A percentile compares a stretch with the other conserved stretches of the same genome.
Evolutionary conservation across 331 rosid species (phyloP).

Genomic region (Pyracantha coccinea): DNA sequence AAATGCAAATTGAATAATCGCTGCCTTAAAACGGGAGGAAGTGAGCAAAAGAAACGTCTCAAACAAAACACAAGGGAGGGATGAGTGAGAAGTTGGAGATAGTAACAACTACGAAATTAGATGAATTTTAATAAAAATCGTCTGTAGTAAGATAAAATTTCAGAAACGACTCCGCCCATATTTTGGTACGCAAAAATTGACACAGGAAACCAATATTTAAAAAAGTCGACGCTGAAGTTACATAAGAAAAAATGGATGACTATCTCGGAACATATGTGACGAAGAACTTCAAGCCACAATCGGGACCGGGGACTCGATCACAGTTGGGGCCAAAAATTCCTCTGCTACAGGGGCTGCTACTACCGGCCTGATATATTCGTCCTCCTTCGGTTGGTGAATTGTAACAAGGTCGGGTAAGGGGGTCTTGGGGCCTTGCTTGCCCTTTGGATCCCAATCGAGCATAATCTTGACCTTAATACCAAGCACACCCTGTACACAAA

Average conservation of each 20-base stretch:
- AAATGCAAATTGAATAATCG: too few relatives aligned
- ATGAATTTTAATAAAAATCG: too few relatives aligned
- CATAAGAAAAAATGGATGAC: not conserved
- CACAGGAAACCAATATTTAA: not conserved
- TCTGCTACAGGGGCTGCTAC: conserved; percentile 5
- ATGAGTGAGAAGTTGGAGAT: too few relatives aligned
- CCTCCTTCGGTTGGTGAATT: conserved; percentile 79
- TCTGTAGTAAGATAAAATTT: too few relatives aligned
- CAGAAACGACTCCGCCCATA: too few relatives aligned
- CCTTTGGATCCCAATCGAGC: conserved; percentile 65
- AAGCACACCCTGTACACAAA: conserved; percentile 23
- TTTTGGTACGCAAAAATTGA: too few relatives aligned
- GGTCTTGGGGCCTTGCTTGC: conserved; percentile 51
- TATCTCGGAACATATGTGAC: not conserved
- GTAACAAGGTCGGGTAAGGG: conserved; percentile 59
- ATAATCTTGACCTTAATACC: conserved; percentile 56
- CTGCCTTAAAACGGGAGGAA: too few relatives aligned
- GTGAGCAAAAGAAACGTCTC: too few relatives aligned
- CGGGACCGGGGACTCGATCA: conserved; percentile 52
- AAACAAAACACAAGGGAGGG: too few relatives aligned
- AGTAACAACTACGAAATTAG: too few relatives aligned
- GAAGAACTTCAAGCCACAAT: conserved; percentile 21
- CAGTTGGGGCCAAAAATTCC: conserved; percentile 29
- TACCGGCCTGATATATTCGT: conserved; percentile 30
- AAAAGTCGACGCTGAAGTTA: not conserved